phyloP scores from a whole-genome alignment of 2,329 filamentous ascomycete species.

The Madurella fahalii region DNA sequence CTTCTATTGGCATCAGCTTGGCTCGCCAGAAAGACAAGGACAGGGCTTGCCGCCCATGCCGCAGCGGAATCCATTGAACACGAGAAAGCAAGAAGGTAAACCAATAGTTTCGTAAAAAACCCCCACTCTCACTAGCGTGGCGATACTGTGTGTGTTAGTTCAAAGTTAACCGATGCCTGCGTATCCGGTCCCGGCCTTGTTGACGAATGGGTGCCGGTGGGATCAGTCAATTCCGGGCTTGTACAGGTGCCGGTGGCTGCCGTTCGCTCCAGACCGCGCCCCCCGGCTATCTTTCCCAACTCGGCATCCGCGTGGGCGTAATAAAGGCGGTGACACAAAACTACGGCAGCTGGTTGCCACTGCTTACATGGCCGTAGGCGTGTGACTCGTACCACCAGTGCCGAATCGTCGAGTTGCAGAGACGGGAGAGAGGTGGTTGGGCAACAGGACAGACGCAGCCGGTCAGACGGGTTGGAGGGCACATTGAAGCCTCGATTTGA shows the following conservation, averaged over 20 bases:
- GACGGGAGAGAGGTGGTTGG: neutral
- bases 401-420: too few species aligned
- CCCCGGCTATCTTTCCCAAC: neutral
- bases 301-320: neutral
- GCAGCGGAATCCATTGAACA: too few species aligned
- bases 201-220: neutral
- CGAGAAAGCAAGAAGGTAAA: too few species aligned
- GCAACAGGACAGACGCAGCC: neutral
- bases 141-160: too few species aligned
- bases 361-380: neutral
- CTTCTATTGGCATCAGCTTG: too few species aligned
- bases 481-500: neutral
- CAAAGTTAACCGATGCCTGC: too few species aligned
- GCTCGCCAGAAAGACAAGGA: too few species aligned
- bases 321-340: neutral
- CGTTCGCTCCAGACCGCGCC: neutral
- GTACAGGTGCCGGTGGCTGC: neutral
- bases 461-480: neutral
- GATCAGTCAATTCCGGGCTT: neutral
- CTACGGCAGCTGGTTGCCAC: neutral
- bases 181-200: too few species aligned
- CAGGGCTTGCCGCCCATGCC: too few species aligned
- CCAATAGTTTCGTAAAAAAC: too few species aligned
- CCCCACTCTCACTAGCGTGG: too few species aligned
- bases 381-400: neutral